Percentiles rank a stretch among this genome's conserved stretches.
Evolutionary conservation across 2,329 filamentous ascomycete species (phyloP).

Genomic region (Calonectria montana): DNA sequence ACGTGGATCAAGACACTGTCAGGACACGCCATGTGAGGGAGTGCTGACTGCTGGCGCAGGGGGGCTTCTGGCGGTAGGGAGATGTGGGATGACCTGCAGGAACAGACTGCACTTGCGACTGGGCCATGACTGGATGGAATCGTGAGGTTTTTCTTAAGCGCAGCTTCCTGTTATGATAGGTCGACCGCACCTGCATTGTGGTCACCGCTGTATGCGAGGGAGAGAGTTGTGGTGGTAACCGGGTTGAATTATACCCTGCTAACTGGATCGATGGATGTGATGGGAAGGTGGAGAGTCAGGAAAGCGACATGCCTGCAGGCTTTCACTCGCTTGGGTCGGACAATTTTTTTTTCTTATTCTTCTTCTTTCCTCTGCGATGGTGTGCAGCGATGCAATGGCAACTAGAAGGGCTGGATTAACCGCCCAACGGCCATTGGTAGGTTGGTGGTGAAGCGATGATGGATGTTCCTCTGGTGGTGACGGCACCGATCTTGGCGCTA

Average conservation of each 20-base stretch:
- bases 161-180: constrained; percentile 1
- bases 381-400: constrained; percentile 2
- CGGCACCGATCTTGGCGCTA: constrained; percentile 27
- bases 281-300: not conserved
- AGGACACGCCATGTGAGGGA: constrained; percentile 23
- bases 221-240: constrained; percentile 9
- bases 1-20: constrained; percentile 27
- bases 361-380: constrained; percentile 4
- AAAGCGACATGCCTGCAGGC: not conserved
- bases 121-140: constrained; percentile 12
- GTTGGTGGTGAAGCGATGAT: not conserved
- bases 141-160: not conserved
- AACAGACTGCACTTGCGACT: not conserved
- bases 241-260: constrained; percentile 11
- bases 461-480: constrained; percentile 30
- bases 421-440: not conserved
- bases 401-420: not conserved
- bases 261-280: not conserved
- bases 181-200: constrained; percentile 12
- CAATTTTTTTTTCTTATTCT: constrained; percentile 9
- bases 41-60: not conserved
- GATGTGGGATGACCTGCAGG: constrained; percentile 12
- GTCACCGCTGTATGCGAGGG: constrained; percentile 11
- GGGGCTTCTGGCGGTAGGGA: not conserved
- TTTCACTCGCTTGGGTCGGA: constrained; percentile 1